A percentile compares a stretch with the other conserved stretches of the same genome.
These are phyloP conservation scores for Wallemia ichthyophaga DNA, from an alignment of 1,284 basidiomycete species.

Conservation along the genomic window DNA sequence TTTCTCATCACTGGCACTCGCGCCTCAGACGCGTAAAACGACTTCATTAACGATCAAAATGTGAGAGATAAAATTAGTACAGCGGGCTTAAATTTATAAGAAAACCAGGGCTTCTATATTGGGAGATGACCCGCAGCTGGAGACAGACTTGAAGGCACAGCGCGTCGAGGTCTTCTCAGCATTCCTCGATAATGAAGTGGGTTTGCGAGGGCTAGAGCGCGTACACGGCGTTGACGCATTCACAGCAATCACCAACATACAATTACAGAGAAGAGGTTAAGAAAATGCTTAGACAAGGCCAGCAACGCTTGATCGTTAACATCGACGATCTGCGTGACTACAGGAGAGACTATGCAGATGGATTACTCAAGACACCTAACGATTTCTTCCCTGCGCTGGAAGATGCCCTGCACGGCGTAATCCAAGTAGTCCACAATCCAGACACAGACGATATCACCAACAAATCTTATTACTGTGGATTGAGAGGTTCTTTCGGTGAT, in stretches of 20 bases:
- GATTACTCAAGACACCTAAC: constrained; percentile 56
- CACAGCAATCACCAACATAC: constrained; percentile 14
- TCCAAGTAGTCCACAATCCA: constrained; percentile 42
- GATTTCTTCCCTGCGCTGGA: constrained; percentile 82
- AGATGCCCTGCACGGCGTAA: constrained; percentile 42
- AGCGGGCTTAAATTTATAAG: not conserved
- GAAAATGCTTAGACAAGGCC: constrained; percentile 52
- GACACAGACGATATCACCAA: constrained; percentile 54
- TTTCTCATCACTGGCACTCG: not conserved
- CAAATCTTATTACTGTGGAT: constrained; percentile 47
- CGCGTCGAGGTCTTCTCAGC: constrained; percentile 53
- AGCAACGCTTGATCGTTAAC: constrained; percentile 76
- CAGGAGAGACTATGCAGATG: constrained; percentile 36
- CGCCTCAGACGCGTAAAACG: not conserved
- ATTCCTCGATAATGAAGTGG: constrained; percentile 51
- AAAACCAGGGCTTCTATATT: not conserved
- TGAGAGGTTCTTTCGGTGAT: constrained; percentile 94
- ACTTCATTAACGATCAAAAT: not conserved
- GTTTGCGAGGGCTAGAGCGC: constrained; percentile 9
- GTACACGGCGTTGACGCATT: constrained; percentile 1
- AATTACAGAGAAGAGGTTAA: constrained; percentile 68
- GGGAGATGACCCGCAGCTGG: constrained; percentile 7
- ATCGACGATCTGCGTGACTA: constrained; percentile 89
- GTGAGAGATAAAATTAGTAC: not conserved
- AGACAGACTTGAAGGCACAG: constrained; percentile 41